These are phyloP conservation scores for Apiotrichum siamense DNA, from an alignment of 1,284 basidiomycete species.

Conservation along the genomic window DNA sequence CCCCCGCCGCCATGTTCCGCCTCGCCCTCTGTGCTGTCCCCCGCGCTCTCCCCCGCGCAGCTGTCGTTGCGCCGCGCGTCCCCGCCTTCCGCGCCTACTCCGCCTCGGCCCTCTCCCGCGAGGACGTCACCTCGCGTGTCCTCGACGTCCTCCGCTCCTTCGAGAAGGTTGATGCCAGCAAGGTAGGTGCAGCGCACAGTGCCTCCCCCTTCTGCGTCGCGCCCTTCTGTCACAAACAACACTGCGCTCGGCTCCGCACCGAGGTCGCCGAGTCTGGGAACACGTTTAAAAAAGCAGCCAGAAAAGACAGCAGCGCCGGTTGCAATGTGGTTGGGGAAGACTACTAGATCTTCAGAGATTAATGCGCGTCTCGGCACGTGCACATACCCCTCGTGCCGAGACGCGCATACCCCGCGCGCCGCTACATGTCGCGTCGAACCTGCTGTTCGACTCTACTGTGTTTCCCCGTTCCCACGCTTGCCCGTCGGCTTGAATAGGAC, in stretches of 20 bases:
- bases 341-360: no score
- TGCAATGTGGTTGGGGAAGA: no score
- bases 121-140: slow-evolving; percentile 74
- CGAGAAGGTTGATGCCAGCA: slow-evolving; percentile 83
- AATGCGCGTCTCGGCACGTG: no score
- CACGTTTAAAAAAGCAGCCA: neutral
- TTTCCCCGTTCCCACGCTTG: neutral
- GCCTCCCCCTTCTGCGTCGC: neutral
- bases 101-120: slow-evolving; percentile 65
- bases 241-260: no score
- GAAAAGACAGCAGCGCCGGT: neutral
- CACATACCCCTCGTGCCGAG: no score
- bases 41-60: slow-evolving; percentile 11
- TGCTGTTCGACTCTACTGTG: no score
- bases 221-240: no score
- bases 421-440: no score
- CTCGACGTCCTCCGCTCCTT: slow-evolving; percentile 86
- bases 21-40: slow-evolving; percentile 22
- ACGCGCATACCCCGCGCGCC: no score
- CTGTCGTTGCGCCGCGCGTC: slow-evolving; percentile 4
- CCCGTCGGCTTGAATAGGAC: no score
- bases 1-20: slow-evolving; percentile 32
- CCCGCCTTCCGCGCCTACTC: slow-evolving; percentile 57
- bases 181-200: slow-evolving; percentile 55
- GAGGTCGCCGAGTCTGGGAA: no score